Evolutionary conservation across 2,329 filamentous ascomycete species (phyloP), one percentile per base, ranked within the genome.

Genomic region (Aspergillus texensis): DNA sequence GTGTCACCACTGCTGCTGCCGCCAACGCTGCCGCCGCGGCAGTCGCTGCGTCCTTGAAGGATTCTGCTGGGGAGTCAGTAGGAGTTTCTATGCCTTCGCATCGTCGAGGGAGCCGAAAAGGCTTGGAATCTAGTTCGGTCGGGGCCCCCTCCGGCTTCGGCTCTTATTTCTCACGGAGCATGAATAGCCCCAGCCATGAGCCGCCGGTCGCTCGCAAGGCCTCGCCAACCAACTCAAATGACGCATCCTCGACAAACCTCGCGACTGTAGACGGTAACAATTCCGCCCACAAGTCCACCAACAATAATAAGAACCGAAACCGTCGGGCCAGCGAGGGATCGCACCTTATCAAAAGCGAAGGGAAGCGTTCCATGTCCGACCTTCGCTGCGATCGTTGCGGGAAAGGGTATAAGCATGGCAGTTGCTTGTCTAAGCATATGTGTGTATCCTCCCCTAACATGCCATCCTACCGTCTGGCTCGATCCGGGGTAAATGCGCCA

Each of bases 361-460:
- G 87, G 70, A 89, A 88, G 83, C 94, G 93, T 82, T 86, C 88
- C 79, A 91, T 88, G 75, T 88, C 89, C 75, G 94, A 98, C 79
- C 88, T 99, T 77, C 93, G 91, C 81, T 99, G 95, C 84, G 93
- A 97, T 78, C 94, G 94, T 82, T 99, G 95, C 85, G 94, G 94
- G 81, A 99, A 99, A 87, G 93, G 93, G 82, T 99, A 99, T 88
- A 99, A 99, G 89, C 95, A 99, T 87, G 96, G 94, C 89, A 98
- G 95, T 85, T 99, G 95, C 89, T 89, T 99, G 85, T 96, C 92
- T 79, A 99, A 98, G 88, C 95, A 99, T 89, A 91, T 97, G 95
- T 98, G 89, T 88, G 95, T 97, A 86, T 79, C 68, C 72, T 73
- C 70, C 83, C 86, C 88, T 86, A 82, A 81, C 34, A 82, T 81